Percentiles rank a stretch among this genome's conserved stretches.
These are phyloP conservation scores for Hymenoscyphus fraxineus DNA, from an alignment of 2,329 filamentous ascomycete genomes.

Conservation along the genomic window DNA sequence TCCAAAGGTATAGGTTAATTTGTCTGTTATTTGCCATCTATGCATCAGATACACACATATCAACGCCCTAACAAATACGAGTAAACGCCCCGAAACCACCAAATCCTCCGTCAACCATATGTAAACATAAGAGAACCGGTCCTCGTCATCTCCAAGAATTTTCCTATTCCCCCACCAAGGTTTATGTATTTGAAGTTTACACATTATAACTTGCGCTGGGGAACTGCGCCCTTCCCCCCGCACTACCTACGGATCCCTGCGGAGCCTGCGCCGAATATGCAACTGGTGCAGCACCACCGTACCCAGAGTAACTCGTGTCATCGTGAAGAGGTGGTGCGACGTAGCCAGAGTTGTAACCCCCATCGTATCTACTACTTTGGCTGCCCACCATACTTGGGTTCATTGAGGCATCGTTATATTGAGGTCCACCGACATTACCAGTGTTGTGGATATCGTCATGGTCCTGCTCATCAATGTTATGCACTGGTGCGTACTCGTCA, in stretches of 20 bases:
- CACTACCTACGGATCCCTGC: constrained; percentile 7
- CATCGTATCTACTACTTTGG: constrained; percentile 17
- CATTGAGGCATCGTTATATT: constrained; percentile 10
- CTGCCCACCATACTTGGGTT: constrained; percentile 12
- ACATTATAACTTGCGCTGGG: constrained; percentile 51
- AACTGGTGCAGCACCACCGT: constrained; percentile 16
- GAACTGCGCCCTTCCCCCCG: constrained; percentile 41
- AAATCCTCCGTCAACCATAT: constrained; percentile 10
- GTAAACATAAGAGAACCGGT: background rate
- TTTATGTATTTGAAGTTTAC: constrained; percentile 8
- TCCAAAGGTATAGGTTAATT: background rate
- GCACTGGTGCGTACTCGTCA: constrained; percentile 62
- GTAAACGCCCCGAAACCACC: constrained; percentile 14
- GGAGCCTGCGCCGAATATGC: constrained; percentile 3
- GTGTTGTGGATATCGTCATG: constrained; percentile 20
- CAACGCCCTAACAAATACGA: constrained; percentile 3
- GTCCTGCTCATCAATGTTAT: constrained; percentile 39
- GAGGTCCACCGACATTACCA: constrained; percentile 9
- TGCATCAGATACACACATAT: constrained; percentile 12
- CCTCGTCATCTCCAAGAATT: no score
- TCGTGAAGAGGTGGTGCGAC: constrained; percentile 37
- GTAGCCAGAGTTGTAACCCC: constrained; percentile 24
- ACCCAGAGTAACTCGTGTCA: constrained; percentile 39
- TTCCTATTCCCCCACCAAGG: background rate
- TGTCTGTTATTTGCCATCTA: constrained; percentile 9